Conservation (phyloP, 2,329 filamentous ascomycete species). For the Microdochium paspali region DNA sequence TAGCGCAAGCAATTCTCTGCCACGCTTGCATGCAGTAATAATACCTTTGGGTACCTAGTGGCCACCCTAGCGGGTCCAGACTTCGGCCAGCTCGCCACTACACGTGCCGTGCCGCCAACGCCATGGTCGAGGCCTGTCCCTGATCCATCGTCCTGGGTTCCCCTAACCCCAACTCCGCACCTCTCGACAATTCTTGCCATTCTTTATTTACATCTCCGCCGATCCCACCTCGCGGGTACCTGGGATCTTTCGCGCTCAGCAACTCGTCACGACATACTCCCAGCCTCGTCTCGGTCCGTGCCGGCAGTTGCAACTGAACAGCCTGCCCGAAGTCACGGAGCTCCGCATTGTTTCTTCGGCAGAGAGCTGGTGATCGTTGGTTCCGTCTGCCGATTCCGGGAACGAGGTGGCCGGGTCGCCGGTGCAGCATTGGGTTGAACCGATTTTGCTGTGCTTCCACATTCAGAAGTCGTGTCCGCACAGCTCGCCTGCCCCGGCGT, state of each 20-base stretch:
- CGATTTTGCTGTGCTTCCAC: background rate
- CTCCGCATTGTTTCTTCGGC: background rate
- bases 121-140: background rate
- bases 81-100: too few relatives aligned
- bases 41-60: too few relatives aligned
- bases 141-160: background rate
- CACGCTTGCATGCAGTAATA: too few relatives aligned
- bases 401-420: background rate
- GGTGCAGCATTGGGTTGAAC: background rate
- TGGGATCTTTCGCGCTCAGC: background rate
- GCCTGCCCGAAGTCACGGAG: background rate
- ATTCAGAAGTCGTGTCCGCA: too few relatives aligned
- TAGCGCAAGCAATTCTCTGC: too few relatives aligned
- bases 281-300: background rate
- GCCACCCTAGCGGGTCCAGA: too few relatives aligned
- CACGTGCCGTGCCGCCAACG: background rate
- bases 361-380: background rate
- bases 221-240: constrained; percentile 1
- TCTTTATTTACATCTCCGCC: constrained; percentile 3
- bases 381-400: background rate
- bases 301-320: background rate
- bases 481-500: too few relatives aligned
- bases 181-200: constrained; percentile 10
- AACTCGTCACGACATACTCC: background rate
- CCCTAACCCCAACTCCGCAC: background rate